Conservation (phyloP, 176 grass and related monocot genomes). For the Avena atlantica region DNA sequence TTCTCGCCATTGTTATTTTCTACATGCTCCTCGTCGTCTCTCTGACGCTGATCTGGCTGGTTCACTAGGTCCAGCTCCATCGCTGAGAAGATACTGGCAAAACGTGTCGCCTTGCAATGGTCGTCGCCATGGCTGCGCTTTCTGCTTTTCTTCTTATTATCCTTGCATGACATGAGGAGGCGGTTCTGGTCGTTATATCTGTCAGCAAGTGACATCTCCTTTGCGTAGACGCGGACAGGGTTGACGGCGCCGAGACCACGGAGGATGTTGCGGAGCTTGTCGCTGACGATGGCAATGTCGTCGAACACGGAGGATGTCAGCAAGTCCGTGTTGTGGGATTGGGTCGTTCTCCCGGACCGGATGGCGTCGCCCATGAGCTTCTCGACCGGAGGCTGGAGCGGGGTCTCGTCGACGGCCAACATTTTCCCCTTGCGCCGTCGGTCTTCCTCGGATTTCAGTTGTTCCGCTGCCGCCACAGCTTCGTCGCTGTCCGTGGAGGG, state of each 20-base stretch:
- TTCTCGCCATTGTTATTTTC: too few species aligned
- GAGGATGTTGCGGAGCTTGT: background rate
- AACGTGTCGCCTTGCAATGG: background rate
- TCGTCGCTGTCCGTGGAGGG: background rate
- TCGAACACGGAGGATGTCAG: background rate
- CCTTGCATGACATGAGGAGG: background rate
- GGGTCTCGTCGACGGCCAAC: background rate
- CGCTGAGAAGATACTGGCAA: background rate
- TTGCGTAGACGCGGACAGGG: background rate
- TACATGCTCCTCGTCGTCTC: background rate
- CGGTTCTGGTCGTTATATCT: background rate
- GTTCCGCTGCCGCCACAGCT: background rate
- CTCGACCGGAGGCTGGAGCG: background rate
- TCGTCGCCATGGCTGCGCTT: background rate
- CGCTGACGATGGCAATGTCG: background rate
- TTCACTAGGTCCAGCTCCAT: background rate
- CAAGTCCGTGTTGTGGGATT: background rate
- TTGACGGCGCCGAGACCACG: background rate
- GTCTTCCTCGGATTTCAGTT: background rate
- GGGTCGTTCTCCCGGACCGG: background rate
- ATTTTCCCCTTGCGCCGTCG: constrained; percentile 3
- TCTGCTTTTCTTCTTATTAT: background rate
- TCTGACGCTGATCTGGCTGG: background rate
- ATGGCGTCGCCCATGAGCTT: constrained; percentile 26
- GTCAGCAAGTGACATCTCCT: background rate